Conservation (phyloP, 2,329 filamentous ascomycete species). For the Coniella vitis region DNA sequence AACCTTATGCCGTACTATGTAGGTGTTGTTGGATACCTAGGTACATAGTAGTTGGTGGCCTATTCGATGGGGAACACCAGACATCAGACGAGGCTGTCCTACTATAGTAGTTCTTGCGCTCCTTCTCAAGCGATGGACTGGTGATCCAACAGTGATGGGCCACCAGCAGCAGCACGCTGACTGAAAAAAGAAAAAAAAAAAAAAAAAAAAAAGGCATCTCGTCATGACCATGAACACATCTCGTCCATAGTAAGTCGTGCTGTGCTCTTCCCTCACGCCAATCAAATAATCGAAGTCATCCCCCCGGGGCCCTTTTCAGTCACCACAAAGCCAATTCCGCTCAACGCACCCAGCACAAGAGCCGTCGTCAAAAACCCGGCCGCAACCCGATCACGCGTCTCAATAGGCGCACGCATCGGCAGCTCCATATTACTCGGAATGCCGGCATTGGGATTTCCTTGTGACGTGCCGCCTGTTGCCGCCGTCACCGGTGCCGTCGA, state of each 20-base stretch:
- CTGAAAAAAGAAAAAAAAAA: too few relatives aligned
- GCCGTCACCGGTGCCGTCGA: constrained; percentile 41
- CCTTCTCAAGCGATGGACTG: too few relatives aligned
- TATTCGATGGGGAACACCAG: too few relatives aligned
- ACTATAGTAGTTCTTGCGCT: too few relatives aligned
- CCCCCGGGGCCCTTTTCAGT: constrained; percentile 21
- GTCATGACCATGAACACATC: too few relatives aligned
- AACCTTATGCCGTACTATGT: not conserved
- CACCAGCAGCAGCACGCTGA: too few relatives aligned
- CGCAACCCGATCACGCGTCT: constrained; percentile 44
- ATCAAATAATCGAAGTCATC: not conserved
- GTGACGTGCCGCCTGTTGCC: constrained; percentile 52
- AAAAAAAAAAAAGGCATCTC: too few relatives aligned
- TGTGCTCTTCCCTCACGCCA: not conserved
- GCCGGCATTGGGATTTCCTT: constrained; percentile 43
- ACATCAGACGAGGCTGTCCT: too few relatives aligned
- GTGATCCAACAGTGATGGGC: too few relatives aligned
- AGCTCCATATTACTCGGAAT: constrained; percentile 21
- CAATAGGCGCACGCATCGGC: constrained; percentile 32
- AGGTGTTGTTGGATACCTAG: too few relatives aligned
- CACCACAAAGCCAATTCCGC: constrained; percentile 43
- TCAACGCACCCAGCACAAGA: constrained; percentile 40
- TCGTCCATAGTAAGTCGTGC: too few relatives aligned
- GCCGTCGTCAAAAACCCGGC: constrained; percentile 50
- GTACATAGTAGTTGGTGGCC: too few relatives aligned